A percentile compares a stretch with the other conserved stretches of the same genome.
Conservation (phyloP, 2,329 filamentous ascomycete species). For the Fusarium transvaalense region DNA sequence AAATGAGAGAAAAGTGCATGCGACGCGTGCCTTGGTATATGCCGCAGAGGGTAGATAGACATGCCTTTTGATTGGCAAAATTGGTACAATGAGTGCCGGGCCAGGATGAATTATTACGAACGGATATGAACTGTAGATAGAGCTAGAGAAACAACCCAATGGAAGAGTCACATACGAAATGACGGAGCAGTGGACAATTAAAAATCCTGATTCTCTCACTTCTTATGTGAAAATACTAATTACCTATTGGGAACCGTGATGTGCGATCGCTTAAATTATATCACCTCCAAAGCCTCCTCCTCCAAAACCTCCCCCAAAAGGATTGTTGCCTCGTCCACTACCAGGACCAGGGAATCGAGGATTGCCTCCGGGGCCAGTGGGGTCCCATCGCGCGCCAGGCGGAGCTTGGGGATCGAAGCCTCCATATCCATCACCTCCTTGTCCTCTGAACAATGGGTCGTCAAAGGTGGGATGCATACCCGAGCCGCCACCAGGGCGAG, state of each 20-base stretch:
- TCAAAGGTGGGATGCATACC: constrained; percentile 98
- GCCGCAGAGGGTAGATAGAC: constrained; percentile 26
- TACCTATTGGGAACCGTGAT: neutral
- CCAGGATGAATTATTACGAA: constrained; percentile 34
- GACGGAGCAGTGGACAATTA: neutral
- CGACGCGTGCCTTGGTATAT: neutral
- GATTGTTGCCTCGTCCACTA: constrained; percentile 54
- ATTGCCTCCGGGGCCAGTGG: constrained; percentile 75
- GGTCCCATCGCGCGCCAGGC: constrained; percentile 92
- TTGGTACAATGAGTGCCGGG: constrained; percentile 6
- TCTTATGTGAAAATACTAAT: neutral
- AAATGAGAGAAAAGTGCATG: neutral
- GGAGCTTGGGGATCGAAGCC: constrained; percentile 76
- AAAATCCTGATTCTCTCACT: constrained; percentile 30
- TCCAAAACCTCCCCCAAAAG: constrained; percentile 56
- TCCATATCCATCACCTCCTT: constrained; percentile 51
- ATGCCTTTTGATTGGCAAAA: constrained; percentile 8
- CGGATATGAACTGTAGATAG: constrained; percentile 43
- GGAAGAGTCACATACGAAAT: constrained; percentile 6
- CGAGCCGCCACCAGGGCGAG: constrained; percentile 70
- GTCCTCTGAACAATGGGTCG: constrained; percentile 80
- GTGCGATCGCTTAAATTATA: constrained; percentile 44
- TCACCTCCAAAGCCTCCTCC: constrained; percentile 45
- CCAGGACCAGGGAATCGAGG: constrained; percentile 62
- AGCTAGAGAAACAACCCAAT: constrained; percentile 31